A percentile compares a stretch with the other conserved stretches of the same genome.
phyloP scores from a whole-genome alignment of 2,329 filamentous ascomycete species.

The Trichoderma semiorbis region DNA sequence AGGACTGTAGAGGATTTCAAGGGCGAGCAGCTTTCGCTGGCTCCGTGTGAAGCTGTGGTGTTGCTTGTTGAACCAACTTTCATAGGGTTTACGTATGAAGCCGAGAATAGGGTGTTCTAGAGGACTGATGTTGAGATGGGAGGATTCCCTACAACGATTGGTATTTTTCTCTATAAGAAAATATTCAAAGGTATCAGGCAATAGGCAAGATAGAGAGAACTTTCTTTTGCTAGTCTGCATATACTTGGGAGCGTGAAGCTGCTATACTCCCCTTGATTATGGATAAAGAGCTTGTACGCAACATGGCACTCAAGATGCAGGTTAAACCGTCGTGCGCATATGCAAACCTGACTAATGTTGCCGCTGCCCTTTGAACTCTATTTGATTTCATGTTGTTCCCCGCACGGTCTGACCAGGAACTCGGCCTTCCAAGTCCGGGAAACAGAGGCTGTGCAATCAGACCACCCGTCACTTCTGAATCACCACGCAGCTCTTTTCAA shows the following conservation, averaged over 20 bases:
- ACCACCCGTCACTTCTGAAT: neutral
- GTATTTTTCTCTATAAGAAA: neutral
- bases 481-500: neutral
- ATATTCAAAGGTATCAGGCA: neutral
- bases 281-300: neutral
- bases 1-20: slow-evolving; percentile 30
- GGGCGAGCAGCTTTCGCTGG: slow-evolving; percentile 29
- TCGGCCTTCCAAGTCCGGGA: neutral
- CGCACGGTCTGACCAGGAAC: neutral
- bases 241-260: neutral
- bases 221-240: neutral
- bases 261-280: neutral
- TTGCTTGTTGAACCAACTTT: slow-evolving; percentile 26
- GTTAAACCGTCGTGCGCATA: neutral
- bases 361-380: neutral
- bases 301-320: neutral
- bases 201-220: neutral
- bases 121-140: neutral
- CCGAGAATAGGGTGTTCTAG: neutral
- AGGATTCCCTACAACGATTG: neutral
- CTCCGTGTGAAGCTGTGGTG: slow-evolving; percentile 37
- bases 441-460: neutral
- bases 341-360: neutral
- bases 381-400: neutral
- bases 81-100: neutral